phyloP scores from a whole-genome alignment of 2,329 filamentous ascomycete species.

The Helminthosporium solani region DNA sequence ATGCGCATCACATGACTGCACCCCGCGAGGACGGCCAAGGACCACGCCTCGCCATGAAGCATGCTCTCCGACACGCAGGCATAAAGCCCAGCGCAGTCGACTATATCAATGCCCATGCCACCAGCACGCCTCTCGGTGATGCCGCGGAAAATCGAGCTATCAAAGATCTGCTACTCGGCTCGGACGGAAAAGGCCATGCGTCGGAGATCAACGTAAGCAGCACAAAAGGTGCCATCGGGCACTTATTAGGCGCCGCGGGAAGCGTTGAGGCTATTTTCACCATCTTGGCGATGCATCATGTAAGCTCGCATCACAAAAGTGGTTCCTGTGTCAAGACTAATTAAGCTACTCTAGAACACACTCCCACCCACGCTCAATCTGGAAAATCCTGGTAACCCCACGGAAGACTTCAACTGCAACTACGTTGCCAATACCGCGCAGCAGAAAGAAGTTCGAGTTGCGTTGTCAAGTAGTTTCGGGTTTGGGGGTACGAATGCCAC shows the following conservation, averaged over 20 bases:
- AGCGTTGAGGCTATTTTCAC: slow-evolving; percentile 88
- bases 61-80: slow-evolving; percentile 71
- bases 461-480: slow-evolving; percentile 92
- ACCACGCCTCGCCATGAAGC: slow-evolving; percentile 80
- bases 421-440: slow-evolving; percentile 76
- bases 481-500: slow-evolving; percentile 96
- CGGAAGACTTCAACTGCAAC: slow-evolving; percentile 73
- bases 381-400: slow-evolving; percentile 58
- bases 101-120: slow-evolving; percentile 96
- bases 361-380: slow-evolving; percentile 89
- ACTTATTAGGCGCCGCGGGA: slow-evolving; percentile 87
- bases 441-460: slow-evolving; percentile 67
- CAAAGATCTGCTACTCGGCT: slow-evolving; percentile 70
- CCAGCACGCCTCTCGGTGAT: slow-evolving; percentile 82
- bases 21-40: slow-evolving; percentile 80
- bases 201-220: slow-evolving; percentile 79
- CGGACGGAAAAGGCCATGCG: slow-evolving; percentile 63
- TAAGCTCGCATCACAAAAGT: slow-evolving; percentile 48
- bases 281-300: slow-evolving; percentile 75
- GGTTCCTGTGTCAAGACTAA: background rate
- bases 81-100: slow-evolving; percentile 71
- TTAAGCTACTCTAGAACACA: slow-evolving; percentile 57
- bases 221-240: slow-evolving; percentile 90
- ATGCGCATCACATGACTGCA: slow-evolving; percentile 92
- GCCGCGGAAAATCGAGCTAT: slow-evolving; percentile 85